Percentiles rank a stretch among this genome's conserved stretches.
Evolutionary conservation across 192 early-diverging fungal species (phyloP).

Genomic region (Anaeromyces robustus): DNA sequence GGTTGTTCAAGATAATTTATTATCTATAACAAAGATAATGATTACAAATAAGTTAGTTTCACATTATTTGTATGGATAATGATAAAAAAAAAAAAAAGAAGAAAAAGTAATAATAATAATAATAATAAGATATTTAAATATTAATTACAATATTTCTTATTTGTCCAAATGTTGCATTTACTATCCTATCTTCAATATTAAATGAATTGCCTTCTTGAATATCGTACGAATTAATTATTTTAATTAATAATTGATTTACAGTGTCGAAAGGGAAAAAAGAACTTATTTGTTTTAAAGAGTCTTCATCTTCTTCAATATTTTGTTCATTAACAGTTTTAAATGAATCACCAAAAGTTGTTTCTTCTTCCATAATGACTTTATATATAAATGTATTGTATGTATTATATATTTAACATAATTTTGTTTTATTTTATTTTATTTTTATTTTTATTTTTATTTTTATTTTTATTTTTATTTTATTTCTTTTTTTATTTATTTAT

Average conservation of each 20-base stretch:
- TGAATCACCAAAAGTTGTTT: background rate
- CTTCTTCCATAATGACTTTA: background rate
- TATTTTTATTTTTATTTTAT: too few species aligned
- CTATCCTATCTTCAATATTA: background rate
- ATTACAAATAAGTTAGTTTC: background rate
- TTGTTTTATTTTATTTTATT: too few species aligned
- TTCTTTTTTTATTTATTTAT: too few species aligned
- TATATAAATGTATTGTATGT: too few species aligned
- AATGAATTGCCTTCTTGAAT: background rate
- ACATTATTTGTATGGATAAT: too few species aligned
- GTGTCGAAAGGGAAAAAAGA: background rate
- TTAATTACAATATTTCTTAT: background rate
- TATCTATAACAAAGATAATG: too few species aligned
- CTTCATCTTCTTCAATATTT: background rate
- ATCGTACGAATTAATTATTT: background rate
- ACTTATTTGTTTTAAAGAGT: background rate
- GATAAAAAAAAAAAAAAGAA: too few species aligned
- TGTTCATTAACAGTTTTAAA: background rate
- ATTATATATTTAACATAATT: too few species aligned
- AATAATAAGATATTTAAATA: background rate
- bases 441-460: too few species aligned
- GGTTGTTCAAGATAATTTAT: conserved; percentile 37
- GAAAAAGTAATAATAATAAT: too few species aligned
- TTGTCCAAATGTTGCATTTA: background rate
- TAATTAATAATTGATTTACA: background rate